Conservation (phyloP, 768 basidiomycete genomes). For the Rhodotorula graminis region DNA sequence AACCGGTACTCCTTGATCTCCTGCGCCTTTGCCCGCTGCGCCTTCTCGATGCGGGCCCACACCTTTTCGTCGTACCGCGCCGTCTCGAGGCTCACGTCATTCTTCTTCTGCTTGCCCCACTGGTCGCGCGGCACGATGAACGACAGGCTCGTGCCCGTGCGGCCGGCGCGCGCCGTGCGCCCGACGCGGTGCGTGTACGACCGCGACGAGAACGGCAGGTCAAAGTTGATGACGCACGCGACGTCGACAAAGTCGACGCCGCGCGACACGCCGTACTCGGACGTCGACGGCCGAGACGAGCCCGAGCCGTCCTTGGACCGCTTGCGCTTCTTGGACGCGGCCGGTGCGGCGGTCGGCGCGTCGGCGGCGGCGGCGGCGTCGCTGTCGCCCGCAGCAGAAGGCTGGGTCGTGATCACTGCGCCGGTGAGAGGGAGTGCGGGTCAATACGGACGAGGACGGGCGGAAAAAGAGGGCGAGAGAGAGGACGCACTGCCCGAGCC, state of each 20-base stretch:
- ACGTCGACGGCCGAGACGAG: conserved; percentile 55
- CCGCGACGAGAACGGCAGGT: conserved; percentile 78
- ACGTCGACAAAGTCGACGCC: conserved; percentile 97
- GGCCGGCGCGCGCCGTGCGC: conserved; percentile 90
- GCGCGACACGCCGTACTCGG: conserved; percentile 88
- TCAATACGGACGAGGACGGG: background rate
- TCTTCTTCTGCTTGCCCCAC: conserved; percentile 51
- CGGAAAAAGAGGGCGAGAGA: no score
- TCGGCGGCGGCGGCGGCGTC: background rate
- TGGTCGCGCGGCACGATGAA: conserved; percentile 61
- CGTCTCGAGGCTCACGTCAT: conserved; percentile 62
- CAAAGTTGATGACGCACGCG: conserved; percentile 95
- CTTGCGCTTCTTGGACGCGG: conserved; percentile 47
- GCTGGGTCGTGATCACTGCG: conserved; percentile 41
- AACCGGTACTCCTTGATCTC: conserved; percentile 83
- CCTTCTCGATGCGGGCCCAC: conserved; percentile 69
- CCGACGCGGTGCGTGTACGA: conserved; percentile 95
- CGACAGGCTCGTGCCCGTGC: conserved; percentile 83
- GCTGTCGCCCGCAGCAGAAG: conserved; percentile 6
- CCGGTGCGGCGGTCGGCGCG: conserved; percentile 13
- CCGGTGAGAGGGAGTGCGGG: background rate
- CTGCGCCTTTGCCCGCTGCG: conserved; percentile 56
- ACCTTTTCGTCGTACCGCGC: conserved; percentile 71
- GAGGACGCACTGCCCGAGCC: conserved; percentile 9
- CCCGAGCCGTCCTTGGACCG: conserved; percentile 49